Conservation (phyloP, 345 rosid species). For the Citrus mangshanensis region DNA sequence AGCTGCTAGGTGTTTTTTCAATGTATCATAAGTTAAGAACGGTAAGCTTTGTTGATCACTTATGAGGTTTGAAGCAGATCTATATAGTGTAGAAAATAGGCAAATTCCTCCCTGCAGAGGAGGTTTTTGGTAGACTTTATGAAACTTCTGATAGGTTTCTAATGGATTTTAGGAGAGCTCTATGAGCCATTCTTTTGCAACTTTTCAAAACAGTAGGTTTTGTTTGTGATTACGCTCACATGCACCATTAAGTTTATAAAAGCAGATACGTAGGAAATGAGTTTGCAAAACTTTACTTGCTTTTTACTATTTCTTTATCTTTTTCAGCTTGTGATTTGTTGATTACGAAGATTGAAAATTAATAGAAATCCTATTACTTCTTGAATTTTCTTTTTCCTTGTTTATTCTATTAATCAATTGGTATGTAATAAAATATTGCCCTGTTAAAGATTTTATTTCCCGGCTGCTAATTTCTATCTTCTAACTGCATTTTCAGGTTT, state of each 20-base stretch:
- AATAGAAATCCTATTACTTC: not conserved
- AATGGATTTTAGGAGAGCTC: not conserved
- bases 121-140: not conserved
- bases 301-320: not conserved
- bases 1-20: not conserved
- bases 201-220: not conserved
- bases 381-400: not conserved
- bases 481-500: constrained; percentile 47
- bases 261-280: not conserved
- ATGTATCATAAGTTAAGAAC: not conserved
- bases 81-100: not conserved
- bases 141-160: not conserved
- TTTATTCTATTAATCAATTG: not conserved
- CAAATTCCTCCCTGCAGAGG: not conserved
- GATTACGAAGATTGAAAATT: not conserved
- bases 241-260: not conserved
- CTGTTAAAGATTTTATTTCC: not conserved
- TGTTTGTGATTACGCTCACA: not conserved
- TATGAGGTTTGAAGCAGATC: not conserved
- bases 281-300: not conserved
- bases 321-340: not conserved
- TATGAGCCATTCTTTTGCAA: not conserved
- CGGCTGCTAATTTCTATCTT: not conserved
- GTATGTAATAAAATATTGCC: not conserved
- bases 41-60: not conserved